Evolutionary conservation across 257 asterid species (phyloP), one percentile per base, ranked within the genome.

Genomic region (Nicotiana knightiana): DNA sequence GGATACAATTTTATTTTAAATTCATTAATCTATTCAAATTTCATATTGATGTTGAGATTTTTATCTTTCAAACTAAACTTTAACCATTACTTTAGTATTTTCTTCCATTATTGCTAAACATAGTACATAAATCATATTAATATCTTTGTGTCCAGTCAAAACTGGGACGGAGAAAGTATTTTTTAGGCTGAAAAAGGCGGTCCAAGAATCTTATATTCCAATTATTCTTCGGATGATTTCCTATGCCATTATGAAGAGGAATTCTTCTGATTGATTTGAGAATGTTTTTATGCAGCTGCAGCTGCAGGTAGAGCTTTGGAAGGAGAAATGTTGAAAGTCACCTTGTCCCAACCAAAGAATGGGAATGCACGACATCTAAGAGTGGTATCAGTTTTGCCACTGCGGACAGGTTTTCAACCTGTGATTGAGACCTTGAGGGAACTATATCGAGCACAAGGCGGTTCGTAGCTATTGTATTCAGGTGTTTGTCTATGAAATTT

Each of bases 301-400:
- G 54, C 87, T 39, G 93, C 93, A 3, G 86, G 93, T 81, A 83
- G 89, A 87, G 90, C 87, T 84, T 89, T 95, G 83, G 93, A 91
- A 81, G 98, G 98, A 48, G 96, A 93, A 88, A 93, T 95, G 92
- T 77, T 92, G 67, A 89, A 85, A n/a, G 90, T 95, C 79, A 90
- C 92, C 18, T 81, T 95, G 83, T 86, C 99, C 80, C 90, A 89
- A 66, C 97, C 99, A 1, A 92, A 88, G 90, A 95, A 90, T 57
- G 96, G 96, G 37, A 91, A 92, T 85, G 97, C 96, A 58, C 98
- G 88, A 83, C 95, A 95, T 88, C 85, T 87, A 33, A 92, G 98
- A 53, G 98, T 92, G 84, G 88, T 82, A 33, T 90, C 98, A 28
- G 93, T 95, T 68, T 84, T 86, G 78, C 97, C 99, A 11, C 86